Base-by-base conservation (phyloP, 1,284 basidiomycete genomes). In the Rhodotorula mucilaginosa region DNA sequence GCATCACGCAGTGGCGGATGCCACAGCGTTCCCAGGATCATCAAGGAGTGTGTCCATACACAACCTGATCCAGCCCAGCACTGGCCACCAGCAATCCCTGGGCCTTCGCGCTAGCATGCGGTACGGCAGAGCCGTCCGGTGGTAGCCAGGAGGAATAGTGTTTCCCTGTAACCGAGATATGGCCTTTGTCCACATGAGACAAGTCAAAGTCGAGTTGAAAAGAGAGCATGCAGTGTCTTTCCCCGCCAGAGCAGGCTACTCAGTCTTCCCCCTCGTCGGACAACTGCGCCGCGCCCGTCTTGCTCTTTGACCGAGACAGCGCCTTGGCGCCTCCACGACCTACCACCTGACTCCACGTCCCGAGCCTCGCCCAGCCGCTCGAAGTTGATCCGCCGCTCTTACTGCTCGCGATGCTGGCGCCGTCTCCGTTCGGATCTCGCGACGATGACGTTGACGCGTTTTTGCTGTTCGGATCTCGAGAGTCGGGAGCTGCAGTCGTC, bases 331-430 rank as follows among this genome's bases (percentile, higher is more conserved):
- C 49, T 7, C 52, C 65, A 44, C 64, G 39, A 19, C 60, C 67
- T 1, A 70, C 72, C 8, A 74, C 69, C 67, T 71, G 69, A 57
- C 72, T 74, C 72, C 72, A 74, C 46, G 68, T 73, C 44, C 71
- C 71, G 10, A 69, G 52, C 58, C 65, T 31, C 12, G 61, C 67
- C 67, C 69, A 70, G 26, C 58, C 65, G 23, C 52, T 51, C 46
- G n/a, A n/a, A 6, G 34, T 57, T 44, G 58, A 39, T 29, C 48
- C 54, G 26, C 46, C 19, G 7, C 44, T 46, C 31, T n/a, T 48
- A n/a, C 51, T 44, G 21, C 46, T 31, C 44, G 39, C 46, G 44
- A 60, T 51, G 19, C 57, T 39, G 15, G 57, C 57, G 26, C 54
- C 54, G 54, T 56, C 54, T 26, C 54, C 54, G 13, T n/a, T 26